Base-by-base conservation (phyloP, 2,329 filamentous ascomycete genomes). In the Curvularia spicifera region DNA sequence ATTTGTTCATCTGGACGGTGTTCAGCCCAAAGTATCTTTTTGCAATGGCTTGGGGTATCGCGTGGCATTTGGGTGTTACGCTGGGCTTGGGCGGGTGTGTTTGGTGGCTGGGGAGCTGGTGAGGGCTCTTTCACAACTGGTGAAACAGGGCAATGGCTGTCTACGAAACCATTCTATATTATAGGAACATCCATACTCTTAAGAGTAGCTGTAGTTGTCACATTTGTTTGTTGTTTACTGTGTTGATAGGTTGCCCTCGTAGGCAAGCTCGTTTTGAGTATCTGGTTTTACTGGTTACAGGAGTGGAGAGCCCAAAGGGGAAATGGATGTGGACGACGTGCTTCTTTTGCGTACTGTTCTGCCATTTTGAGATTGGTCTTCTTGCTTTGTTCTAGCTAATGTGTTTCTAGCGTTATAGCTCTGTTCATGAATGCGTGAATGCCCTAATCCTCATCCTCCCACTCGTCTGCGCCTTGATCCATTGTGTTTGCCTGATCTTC, bases 1-100 rank as follows among this genome's bases (percentile, higher is more conserved):
- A 99, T 81, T 77, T 99, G 57, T 99, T 99, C 74, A 93, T 99
- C 61, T 99, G 95, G 95, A 98, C 94, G 0, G 95, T 99, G 10
- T 99, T 99, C 77, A 96, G 91, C 64, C 95, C 95, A 0, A 99
- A 98, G 77, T 98, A 93, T 76, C 79, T 99, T 65, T 99, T 96
- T 75, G 91, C 88, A 63, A 89, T 95, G 82, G 92, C 90, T 13
- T 99, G 95, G 96, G 87, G 85, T 61, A 72, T 94, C 45, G 91
- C 86, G 7, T 91, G 93, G 80, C 94, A 99, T 84, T 74, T 93
- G 60, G 73, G 84, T 9, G 64, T 74, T 39, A 68, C 57, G 31
- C 44, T 72, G n/a, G 71, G 66, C 81, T 46, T 74, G 56, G 67
- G 71, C 24, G 66, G 68, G 12, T 15, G 70, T 64, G 51, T 74